Evolutionary conservation across 1,139 yeast species (phyloP).

Genomic region (Kluyveromyces sp.): DNA sequence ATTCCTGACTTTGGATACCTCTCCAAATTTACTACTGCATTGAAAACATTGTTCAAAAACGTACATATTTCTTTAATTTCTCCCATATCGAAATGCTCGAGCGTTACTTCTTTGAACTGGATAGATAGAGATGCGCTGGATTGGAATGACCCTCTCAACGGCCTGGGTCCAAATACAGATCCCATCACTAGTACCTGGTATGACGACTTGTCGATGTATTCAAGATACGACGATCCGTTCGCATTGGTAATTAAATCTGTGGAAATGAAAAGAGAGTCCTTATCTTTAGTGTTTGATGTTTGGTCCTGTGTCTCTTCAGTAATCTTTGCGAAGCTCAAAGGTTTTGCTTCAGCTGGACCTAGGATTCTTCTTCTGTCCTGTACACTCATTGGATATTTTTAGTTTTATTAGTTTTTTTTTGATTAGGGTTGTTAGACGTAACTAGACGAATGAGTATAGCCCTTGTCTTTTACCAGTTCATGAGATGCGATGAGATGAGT

Average conservation of each 20-base stretch:
- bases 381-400: conserved; percentile 30
- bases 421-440: too few species aligned
- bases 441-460: too few species aligned
- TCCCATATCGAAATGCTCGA: conserved; percentile 25
- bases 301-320: conserved; percentile 1
- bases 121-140: conserved; percentile 64
- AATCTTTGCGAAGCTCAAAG: conserved; percentile 35
- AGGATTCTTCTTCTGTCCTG: conserved; percentile 64
- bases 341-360: conserved; percentile 56
- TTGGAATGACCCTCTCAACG: conserved; percentile 68
- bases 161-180: conserved; percentile 84
- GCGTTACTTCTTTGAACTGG: conserved; percentile 43
- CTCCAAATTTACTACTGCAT: conserved; percentile 46
- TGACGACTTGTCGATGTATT: conserved; percentile 44
- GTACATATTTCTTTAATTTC: conserved; percentile 30
- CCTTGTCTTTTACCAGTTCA: too few species aligned
- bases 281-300: conserved; percentile 11
- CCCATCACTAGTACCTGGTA: conserved; percentile 41
- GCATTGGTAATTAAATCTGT: conserved; percentile 64
- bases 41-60: conserved; percentile 30
- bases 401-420: too few species aligned
- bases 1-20: conserved; percentile 87
- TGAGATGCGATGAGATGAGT: too few species aligned
- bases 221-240: conserved; percentile 78
- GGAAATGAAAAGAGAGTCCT: conserved; percentile 34